Conservation (phyloP, 1,284 basidiomycete genomes). For the Sporisorium reilianum region DNA sequence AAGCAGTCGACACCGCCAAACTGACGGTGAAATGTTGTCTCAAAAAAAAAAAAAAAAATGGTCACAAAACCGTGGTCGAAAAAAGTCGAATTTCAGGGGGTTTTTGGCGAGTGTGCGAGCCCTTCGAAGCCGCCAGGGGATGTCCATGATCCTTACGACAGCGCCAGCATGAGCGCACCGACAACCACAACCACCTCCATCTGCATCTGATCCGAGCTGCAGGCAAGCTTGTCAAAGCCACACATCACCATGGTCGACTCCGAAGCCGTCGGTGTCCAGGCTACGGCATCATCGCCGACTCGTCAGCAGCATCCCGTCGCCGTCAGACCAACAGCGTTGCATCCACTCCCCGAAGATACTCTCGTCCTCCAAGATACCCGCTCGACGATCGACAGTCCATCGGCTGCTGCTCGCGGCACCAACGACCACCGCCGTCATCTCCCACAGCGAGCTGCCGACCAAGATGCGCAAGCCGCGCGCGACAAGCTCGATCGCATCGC, state of each 20-base stretch:
- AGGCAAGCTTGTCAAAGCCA: background rate
- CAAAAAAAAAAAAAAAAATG: background rate
- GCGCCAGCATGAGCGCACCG: background rate
- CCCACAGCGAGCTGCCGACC: slow-evolving; percentile 27
- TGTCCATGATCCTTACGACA: background rate
- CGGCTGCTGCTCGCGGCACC: background rate
- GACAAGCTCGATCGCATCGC: slow-evolving; percentile 51
- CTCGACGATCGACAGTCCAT: slow-evolving; percentile 23
- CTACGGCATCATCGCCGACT: slow-evolving; percentile 8
- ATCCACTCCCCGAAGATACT: slow-evolving; percentile 33
- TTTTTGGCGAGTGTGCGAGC: background rate
- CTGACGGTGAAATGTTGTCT: too few relatives aligned
- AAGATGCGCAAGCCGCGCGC: slow-evolving; percentile 37
- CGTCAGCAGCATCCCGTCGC: slow-evolving; percentile 8
- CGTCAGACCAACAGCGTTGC: slow-evolving; percentile 34
- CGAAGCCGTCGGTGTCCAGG: background rate
- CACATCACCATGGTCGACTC: background rate
- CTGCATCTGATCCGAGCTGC: slow-evolving; percentile 3
- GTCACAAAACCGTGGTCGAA: background rate
- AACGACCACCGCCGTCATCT: slow-evolving; percentile 7
- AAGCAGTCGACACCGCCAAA: background rate
- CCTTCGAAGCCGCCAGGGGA: background rate
- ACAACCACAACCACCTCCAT: background rate
- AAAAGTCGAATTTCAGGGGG: slow-evolving; percentile 5
- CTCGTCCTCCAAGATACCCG: slow-evolving; percentile 39